Percentiles rank a stretch among this genome's conserved stretches.
Evolutionary conservation across 305 asterid genomes (phyloP).

Genomic region (Fraxinus velutina): DNA sequence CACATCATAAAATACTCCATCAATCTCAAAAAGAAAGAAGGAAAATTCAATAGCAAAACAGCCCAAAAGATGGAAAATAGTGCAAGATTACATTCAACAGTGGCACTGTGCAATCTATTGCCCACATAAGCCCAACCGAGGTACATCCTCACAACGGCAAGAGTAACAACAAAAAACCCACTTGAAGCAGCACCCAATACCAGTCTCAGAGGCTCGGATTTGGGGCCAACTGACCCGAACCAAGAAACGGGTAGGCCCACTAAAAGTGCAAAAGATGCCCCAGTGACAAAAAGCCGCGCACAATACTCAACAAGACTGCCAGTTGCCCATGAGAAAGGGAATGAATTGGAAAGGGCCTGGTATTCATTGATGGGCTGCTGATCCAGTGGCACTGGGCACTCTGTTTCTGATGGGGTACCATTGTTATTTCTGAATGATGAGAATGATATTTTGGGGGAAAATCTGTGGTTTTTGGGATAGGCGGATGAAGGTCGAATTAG

Average conservation of each 20-base stretch:
- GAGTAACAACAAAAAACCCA: constrained; percentile 61
- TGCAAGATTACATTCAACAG: constrained; percentile 67
- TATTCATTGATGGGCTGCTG: constrained; percentile 89
- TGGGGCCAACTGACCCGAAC: constrained; percentile 66
- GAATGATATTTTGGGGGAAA: constrained; percentile 38
- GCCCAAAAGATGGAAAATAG: neutral
- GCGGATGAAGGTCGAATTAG: neutral
- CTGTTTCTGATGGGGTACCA: constrained; percentile 52
- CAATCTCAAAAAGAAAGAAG: neutral
- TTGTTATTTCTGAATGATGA: constrained; percentile 55
- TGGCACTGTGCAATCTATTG: constrained; percentile 76
- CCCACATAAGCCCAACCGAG: constrained; percentile 97
- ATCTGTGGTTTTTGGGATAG: constrained; percentile 14
- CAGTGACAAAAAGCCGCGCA: constrained; percentile 55
- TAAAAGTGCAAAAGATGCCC: constrained; percentile 57
- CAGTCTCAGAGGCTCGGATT: constrained; percentile 50
- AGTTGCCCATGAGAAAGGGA: constrained; percentile 87
- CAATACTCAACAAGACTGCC: constrained; percentile 54
- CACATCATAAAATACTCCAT: neutral
- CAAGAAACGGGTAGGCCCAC: constrained; percentile 85
- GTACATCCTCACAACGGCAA: constrained; percentile 85
- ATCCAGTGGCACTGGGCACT: constrained; percentile 77
- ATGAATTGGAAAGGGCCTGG: constrained; percentile 63
- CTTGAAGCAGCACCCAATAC: constrained; percentile 50
- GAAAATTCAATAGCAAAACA: neutral